Evolutionary conservation across 345 rosid genomes (phyloP).

Genomic region (Excoecaria cochinchinensis): DNA sequence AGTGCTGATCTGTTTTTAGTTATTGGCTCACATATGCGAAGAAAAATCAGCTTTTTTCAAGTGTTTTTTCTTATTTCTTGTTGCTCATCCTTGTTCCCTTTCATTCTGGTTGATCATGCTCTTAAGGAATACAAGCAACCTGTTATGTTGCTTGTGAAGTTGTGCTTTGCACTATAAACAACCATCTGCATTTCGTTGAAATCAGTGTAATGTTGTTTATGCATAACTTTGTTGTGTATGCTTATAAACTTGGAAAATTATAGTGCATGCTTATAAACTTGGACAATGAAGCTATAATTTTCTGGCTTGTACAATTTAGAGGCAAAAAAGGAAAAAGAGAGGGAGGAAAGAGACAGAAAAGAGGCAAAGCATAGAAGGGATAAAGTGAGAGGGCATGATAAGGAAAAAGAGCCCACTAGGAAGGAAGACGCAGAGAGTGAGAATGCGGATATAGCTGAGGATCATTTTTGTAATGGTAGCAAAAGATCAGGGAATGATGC

Average conservation of each 20-base stretch:
- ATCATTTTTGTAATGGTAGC: conserved; percentile 37
- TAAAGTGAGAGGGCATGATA: conserved; percentile 57
- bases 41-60: too few species aligned
- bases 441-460: conserved; percentile 40
- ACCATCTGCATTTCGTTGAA: too few species aligned
- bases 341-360: conserved; percentile 66
- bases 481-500: conserved; percentile 60
- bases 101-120: neutral
- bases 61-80: too few species aligned
- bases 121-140: neutral
- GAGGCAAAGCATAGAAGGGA: conserved; percentile 66
- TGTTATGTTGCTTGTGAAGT: too few species aligned
- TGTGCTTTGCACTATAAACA: too few species aligned
- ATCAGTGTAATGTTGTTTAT: neutral
- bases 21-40: too few species aligned
- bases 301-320: conserved; percentile 29
- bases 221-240: too few species aligned
- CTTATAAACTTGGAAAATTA: neutral
- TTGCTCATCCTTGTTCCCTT: neutral
- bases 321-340: conserved; percentile 69
- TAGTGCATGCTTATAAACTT: neutral
- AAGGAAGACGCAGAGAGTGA: conserved; percentile 50
- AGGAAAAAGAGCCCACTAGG: conserved; percentile 54
- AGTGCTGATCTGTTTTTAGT: too few species aligned
- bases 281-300: neutral